Conservation (phyloP, 2,329 filamentous ascomycete species). For the Trichoderma cornu-damae region DNA sequence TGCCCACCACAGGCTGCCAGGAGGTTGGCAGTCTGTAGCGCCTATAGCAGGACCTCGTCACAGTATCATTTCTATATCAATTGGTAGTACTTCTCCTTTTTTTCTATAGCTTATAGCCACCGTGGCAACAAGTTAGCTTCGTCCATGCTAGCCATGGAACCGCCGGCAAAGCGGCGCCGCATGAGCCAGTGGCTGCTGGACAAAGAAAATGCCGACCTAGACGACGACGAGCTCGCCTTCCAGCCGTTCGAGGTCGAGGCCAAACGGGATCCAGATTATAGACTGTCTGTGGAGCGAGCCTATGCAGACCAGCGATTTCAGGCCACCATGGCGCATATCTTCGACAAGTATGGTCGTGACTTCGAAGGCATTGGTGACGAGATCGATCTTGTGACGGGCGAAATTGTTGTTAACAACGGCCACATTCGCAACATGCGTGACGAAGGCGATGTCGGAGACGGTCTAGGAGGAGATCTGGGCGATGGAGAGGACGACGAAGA, state of each 20-base stretch:
- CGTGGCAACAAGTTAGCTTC: not conserved
- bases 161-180: conserved; percentile 55
- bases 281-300: conserved; percentile 57
- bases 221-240: conserved; percentile 46
- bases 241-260: conserved; percentile 44
- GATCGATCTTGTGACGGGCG: conserved; percentile 75
- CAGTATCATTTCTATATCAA: conserved; percentile 1
- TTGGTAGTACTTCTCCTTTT: not conserved
- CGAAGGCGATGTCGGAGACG: conserved; percentile 45
- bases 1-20: not conserved
- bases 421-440: conserved; percentile 62
- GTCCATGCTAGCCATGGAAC: conserved; percentile 46
- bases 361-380: conserved; percentile 83
- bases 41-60: not conserved
- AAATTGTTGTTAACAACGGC: conserved; percentile 86
- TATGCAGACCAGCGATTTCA: conserved; percentile 69
- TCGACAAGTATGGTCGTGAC: conserved; percentile 79
- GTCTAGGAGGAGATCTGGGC: conserved; percentile 27
- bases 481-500: conserved; percentile 37
- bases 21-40: not conserved
- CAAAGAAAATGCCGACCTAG: conserved; percentile 34
- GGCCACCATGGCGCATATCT: conserved; percentile 80
- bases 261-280: conserved; percentile 48
- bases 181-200: conserved; percentile 39
- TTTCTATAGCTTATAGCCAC: not conserved